phyloP scores from a whole-genome alignment of 768 basidiomycete genomes.

The Boletellus ananas region DNA sequence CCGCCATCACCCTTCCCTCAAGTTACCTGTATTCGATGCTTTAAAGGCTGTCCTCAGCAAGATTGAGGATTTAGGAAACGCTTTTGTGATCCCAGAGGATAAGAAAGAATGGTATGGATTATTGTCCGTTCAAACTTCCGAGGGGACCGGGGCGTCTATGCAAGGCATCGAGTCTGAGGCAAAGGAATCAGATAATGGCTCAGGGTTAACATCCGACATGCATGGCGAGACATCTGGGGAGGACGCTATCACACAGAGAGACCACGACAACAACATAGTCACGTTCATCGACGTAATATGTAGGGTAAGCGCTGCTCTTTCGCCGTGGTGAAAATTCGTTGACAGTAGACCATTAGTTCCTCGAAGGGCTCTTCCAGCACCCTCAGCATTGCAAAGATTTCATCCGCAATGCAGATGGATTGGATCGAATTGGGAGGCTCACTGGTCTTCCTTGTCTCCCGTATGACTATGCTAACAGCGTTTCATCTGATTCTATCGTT shows the following conservation, averaged over 20 bases:
- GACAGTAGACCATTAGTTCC: constrained; percentile 51
- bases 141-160: constrained; percentile 43
- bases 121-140: constrained; percentile 27
- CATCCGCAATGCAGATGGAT: constrained; percentile 66
- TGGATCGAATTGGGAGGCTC: constrained; percentile 70
- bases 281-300: constrained; percentile 78
- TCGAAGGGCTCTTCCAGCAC: constrained; percentile 94
- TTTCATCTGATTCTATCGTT: constrained; percentile 82
- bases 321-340: not conserved
- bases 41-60: constrained; percentile 65
- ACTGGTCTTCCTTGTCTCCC: constrained; percentile 85
- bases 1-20: constrained; percentile 90
- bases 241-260: constrained; percentile 40
- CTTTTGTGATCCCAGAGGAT: constrained; percentile 52
- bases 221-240: constrained; percentile 19
- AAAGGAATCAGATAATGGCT: constrained; percentile 17
- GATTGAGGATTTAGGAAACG: constrained; percentile 70
- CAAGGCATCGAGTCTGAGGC: constrained; percentile 36
- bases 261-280: constrained; percentile 73
- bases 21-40: constrained; percentile 72
- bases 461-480: constrained; percentile 81
- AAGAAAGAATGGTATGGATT: constrained; percentile 68
- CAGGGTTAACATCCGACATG: constrained; percentile 15
- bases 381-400: constrained; percentile 88
- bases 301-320: constrained; percentile 47